phyloP scores from a whole-genome alignment of 495 filamentous ascomycete genomes.

The Rostrohypoxylon terebratum region DNA sequence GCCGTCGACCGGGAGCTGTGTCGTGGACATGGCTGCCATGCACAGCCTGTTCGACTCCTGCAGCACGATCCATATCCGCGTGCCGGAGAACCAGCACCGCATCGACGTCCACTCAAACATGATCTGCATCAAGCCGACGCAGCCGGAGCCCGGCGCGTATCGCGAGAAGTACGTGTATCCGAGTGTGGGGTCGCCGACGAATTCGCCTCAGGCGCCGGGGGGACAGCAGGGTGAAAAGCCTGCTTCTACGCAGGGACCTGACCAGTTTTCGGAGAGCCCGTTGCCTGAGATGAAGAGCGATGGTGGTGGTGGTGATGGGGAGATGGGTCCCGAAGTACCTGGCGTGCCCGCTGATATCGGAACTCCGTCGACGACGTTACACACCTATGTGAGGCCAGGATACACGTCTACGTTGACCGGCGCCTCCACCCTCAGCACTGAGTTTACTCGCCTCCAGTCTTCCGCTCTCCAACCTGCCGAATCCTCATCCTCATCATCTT shows the following conservation, averaged over 20 bases:
- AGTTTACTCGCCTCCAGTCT: not conserved
- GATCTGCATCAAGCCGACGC: conserved; percentile 44
- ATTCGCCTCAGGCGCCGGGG: conserved; percentile 3
- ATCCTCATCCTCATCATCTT: too few species aligned
- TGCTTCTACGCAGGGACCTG: conserved; percentile 6
- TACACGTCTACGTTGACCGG: not conserved
- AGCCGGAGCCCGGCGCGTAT: conserved; percentile 12
- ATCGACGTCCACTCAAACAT: conserved; percentile 31
- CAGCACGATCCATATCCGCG: conserved; percentile 38
- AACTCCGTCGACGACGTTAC: not conserved
- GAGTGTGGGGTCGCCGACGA: not conserved
- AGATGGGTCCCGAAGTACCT: not conserved
- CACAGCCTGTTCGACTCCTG: conserved; percentile 30
- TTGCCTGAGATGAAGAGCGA: conserved; percentile 2
- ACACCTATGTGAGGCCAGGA: conserved; percentile 17
- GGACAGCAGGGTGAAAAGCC: conserved; percentile 43
- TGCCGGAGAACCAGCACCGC: conserved; percentile 25
- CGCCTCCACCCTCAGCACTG: conserved; percentile 8
- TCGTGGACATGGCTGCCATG: conserved; percentile 40
- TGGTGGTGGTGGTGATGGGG: not conserved
- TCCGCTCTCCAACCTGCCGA: not conserved
- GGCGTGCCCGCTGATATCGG: not conserved
- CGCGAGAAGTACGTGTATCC: conserved; percentile 35
- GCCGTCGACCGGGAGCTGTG: conserved; percentile 31
- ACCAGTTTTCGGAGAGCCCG: conserved; percentile 25